phyloP scores from a whole-genome alignment of 768 basidiomycete species.

The Calocybe gangraenosa region DNA sequence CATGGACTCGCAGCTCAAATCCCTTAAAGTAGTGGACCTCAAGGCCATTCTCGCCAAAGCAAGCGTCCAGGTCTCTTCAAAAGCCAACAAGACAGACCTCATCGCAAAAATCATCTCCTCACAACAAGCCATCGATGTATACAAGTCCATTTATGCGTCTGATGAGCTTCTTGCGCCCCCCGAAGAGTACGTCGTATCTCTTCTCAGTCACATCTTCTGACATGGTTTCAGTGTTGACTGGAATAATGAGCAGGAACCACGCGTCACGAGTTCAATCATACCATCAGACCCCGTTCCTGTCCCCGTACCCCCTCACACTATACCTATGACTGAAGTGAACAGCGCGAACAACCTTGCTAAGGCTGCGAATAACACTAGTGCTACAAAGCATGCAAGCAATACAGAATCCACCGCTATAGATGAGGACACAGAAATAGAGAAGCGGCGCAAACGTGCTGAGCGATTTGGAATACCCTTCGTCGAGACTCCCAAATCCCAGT shows the following conservation, averaged over 20 bases:
- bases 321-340: conserved; percentile 11
- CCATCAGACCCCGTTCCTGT: conserved; percentile 2
- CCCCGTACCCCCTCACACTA: neutral
- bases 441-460: conserved; percentile 56
- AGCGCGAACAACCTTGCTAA: conserved; percentile 12
- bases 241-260: conserved; percentile 28
- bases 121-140: conserved; percentile 45
- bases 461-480: conserved; percentile 71
- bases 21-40: conserved; percentile 72
- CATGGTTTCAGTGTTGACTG: conserved; percentile 36
- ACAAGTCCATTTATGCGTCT: conserved; percentile 32
- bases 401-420: neutral
- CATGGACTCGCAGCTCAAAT: conserved; percentile 42
- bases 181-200: conserved; percentile 24
- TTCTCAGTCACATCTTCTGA: conserved; percentile 1
- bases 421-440: conserved; percentile 50
- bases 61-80: conserved; percentile 41
- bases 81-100: conserved; percentile 66
- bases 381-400: neutral
- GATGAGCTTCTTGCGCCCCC: conserved; percentile 18
- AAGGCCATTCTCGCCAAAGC: conserved; percentile 57
- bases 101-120: conserved; percentile 56
- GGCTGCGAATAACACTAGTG: neutral
- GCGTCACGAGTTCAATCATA: conserved; percentile 10
- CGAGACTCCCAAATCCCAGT: conserved; percentile 24